Percentiles rank a stretch among this genome's conserved stretches.
Evolutionary conservation across 768 basidiomycete species (phyloP).

Genomic region (Amylocystis lapponica): DNA sequence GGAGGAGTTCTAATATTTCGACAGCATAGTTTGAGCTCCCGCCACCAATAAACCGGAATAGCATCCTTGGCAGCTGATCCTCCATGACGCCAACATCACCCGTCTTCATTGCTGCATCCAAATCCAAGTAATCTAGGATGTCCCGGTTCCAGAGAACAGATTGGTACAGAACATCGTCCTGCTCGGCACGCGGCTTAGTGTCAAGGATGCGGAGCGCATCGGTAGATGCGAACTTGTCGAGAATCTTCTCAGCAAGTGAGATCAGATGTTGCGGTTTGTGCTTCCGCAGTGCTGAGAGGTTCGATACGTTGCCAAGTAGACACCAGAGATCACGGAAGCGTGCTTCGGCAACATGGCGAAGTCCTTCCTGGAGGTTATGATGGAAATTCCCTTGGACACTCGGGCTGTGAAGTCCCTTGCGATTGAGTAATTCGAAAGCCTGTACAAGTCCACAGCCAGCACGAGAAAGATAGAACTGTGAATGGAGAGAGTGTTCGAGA

Average conservation of each 20-base stretch:
- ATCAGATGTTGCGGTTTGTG: constrained; percentile 22
- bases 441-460: constrained; percentile 14
- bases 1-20: constrained; percentile 24
- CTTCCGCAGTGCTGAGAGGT: constrained; percentile 22
- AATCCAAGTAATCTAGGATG: constrained; percentile 30
- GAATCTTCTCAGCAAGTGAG: constrained; percentile 22
- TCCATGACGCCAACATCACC: constrained; percentile 27
- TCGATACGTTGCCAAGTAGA: constrained; percentile 17
- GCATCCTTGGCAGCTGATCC: constrained; percentile 17
- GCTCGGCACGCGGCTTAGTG: constrained; percentile 5
- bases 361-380: constrained; percentile 29
- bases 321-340: constrained; percentile 32
- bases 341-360: constrained; percentile 32
- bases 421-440: constrained; percentile 16
- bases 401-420: constrained; percentile 13
- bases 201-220: constrained; percentile 20
- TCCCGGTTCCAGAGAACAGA: constrained; percentile 32
- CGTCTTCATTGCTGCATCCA: constrained; percentile 28
- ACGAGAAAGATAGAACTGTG: constrained; percentile 33
- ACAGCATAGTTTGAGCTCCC: constrained; percentile 21
- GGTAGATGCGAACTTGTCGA: constrained; percentile 26
- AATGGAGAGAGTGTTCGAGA: constrained; percentile 35
- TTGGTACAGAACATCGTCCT: constrained; percentile 24
- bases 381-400: constrained; percentile 17
- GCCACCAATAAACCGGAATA: constrained; percentile 23